Percentiles rank a stretch among this genome's conserved stretches.
Conservation (phyloP, 2,329 filamentous ascomycete species). For the Didymella arachidicola region DNA sequence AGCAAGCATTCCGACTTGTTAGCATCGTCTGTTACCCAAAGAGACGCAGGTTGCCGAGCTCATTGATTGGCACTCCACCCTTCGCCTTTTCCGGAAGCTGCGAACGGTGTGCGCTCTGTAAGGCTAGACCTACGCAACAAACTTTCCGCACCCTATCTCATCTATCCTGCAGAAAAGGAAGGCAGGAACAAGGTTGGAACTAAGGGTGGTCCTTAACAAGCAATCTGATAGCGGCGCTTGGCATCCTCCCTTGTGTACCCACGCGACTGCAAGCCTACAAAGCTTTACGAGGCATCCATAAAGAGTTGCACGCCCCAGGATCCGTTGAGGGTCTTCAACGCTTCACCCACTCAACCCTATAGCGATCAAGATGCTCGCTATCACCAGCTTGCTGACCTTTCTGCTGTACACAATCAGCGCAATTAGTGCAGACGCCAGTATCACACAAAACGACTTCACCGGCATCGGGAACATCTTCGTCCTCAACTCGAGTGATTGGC, state of each 20-base stretch:
- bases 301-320: conserved; percentile 2
- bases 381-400: conserved; percentile 22
- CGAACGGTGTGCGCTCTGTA: background rate
- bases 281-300: background rate
- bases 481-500: conserved; percentile 40
- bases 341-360: background rate
- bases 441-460: conserved; percentile 39
- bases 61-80: conserved; percentile 8
- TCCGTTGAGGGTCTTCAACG: background rate
- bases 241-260: conserved; percentile 12
- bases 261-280: conserved; percentile 5
- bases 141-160: background rate
- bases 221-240: conserved; percentile 11
- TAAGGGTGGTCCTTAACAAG: conserved; percentile 3
- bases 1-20: conserved; percentile 18
- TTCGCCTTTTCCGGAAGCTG: background rate
- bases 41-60: conserved; percentile 2
- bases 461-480: conserved; percentile 44
- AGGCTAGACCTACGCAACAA: background rate
- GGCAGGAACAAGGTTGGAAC: background rate
- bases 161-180: conserved; percentile 4
- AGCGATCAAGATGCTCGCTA: conserved; percentile 14
- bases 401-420: conserved; percentile 21
- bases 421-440: conserved; percentile 25
- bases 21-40: conserved; percentile 7